phyloP scores from a whole-genome alignment of 345 rosid species.

The Populus simonii region DNA sequence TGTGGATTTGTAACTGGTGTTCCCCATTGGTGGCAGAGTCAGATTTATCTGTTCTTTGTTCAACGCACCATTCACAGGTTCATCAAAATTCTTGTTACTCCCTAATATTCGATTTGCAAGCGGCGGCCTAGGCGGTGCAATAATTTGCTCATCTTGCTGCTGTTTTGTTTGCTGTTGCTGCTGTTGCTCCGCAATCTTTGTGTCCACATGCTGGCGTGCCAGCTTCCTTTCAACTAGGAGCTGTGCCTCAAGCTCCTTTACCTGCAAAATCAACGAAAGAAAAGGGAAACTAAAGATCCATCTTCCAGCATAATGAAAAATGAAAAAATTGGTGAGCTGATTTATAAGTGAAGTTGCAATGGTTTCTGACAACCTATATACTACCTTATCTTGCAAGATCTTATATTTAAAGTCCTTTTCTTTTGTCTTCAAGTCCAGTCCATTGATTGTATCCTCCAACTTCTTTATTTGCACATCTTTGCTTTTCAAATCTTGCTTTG shows the following conservation, averaged over 20 bases:
- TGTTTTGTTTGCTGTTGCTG: constrained; percentile 49
- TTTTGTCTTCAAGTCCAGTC: constrained; percentile 67
- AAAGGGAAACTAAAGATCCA: background rate
- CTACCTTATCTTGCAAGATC: constrained; percentile 84
- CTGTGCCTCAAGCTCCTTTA: constrained; percentile 87
- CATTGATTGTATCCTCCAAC: constrained; percentile 76
- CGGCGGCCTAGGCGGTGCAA: constrained; percentile 45
- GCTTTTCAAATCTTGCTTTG: constrained; percentile 77
- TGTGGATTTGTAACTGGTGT: constrained; percentile 38
- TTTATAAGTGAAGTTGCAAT: background rate
- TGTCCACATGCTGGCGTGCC: constrained; percentile 91
- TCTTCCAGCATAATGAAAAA: background rate
- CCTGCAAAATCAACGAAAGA: constrained; percentile 33
- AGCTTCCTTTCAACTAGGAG: constrained; percentile 88
- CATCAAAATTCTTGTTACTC: constrained; percentile 38
- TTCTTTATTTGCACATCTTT: constrained; percentile 80
- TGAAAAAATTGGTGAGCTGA: background rate
- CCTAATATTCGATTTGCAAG: constrained; percentile 46
- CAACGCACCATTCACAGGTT: constrained; percentile 21
- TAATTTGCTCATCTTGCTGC: constrained; percentile 47
- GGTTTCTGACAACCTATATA: background rate
- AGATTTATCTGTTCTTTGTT: constrained; percentile 42
- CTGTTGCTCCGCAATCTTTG: constrained; percentile 69
- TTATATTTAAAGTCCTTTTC: constrained; percentile 74
- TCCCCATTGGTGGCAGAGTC: constrained; percentile 36